Base-by-base conservation (phyloP, 2,329 filamentous ascomycete species). In the Torrubiella hemipterigena region DNA sequence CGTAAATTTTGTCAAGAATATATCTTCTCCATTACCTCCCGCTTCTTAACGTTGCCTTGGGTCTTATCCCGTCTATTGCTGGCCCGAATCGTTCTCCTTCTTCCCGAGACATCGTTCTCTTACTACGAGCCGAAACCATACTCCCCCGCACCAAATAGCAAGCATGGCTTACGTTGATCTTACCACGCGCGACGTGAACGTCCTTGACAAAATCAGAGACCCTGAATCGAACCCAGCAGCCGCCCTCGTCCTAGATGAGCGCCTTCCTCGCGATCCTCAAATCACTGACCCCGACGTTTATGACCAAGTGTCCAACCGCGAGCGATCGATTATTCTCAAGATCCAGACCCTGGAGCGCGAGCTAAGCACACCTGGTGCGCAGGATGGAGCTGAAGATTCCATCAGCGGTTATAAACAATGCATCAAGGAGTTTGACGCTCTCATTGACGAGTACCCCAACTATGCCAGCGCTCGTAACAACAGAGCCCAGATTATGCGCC, bases 401-500 rank as follows among this genome's bases (percentile, higher is more conserved):
- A 43, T 61, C 18, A 44, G 54, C 2, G 58, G 57, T 23, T 77
- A 75, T 43, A 56, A 52, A 17, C 38, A 52, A 21, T 64, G 63
- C 32, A 50, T 76, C 13, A 48, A 51, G 8, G 52, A 58, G 6
- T 57, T 87, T 5, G 62, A 65, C 18, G 47, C 52, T 3, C 59
- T 85, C 19, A 69, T 85, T 24, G 45, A 58, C 3, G 53, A 67
- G 16, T 50, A 73, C 32, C 77, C 81, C 4, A 53, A 58, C 19
- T 87, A 87, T 51, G 79, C 81, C 15, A 82, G 77, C 39, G 78
- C 75, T 6, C 69, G 73, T 35, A 81, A 85, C 49, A 87, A 89
- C 52, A 67, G 81, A 30, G 81, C 77, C 3, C 82, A 87, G 50
- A 65, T 77, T 7, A 44, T 69, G 18, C 59, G 78, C 15, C 60